Evolutionary conservation across 2,329 filamentous ascomycete genomes (phyloP).

Genomic region (Verticillium nubilum): DNA sequence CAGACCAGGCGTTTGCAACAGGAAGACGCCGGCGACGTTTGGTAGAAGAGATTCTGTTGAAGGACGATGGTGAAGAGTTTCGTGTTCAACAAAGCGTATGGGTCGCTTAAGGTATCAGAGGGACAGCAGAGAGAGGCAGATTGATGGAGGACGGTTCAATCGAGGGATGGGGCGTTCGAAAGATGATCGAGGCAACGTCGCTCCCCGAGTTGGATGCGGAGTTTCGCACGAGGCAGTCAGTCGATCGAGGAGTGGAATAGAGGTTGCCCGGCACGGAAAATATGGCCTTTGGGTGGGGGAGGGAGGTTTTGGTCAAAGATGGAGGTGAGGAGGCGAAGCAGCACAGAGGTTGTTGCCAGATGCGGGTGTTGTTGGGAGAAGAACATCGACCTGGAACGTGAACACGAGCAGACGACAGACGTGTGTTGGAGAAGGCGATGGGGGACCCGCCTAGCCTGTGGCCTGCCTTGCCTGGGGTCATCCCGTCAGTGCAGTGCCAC

Average conservation of each 20-base stretch:
- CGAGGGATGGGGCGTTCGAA: background rate
- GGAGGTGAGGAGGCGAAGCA: background rate
- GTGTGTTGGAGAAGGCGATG: background rate
- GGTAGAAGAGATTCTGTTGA: background rate
- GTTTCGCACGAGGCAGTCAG: background rate
- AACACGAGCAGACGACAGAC: background rate
- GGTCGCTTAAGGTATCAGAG: background rate
- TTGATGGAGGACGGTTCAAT: background rate
- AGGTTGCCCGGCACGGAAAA: background rate
- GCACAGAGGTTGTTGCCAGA: background rate
- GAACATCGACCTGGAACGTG: background rate
- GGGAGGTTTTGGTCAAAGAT: background rate
- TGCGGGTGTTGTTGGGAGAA: background rate
- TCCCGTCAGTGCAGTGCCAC: background rate
- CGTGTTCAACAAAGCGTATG: background rate
- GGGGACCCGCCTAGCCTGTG: background rate
- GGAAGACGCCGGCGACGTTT: background rate
- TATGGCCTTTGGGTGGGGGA: background rate
- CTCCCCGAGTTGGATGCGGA: background rate
- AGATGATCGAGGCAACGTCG: background rate
- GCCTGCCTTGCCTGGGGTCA: background rate
- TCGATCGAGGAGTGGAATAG: background rate
- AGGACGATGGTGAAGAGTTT: background rate
- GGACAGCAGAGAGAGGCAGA: background rate
- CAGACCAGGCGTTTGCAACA: too few relatives aligned